phyloP scores from a whole-genome alignment of 306 rosid species.

The Vigna unguiculata region DNA sequence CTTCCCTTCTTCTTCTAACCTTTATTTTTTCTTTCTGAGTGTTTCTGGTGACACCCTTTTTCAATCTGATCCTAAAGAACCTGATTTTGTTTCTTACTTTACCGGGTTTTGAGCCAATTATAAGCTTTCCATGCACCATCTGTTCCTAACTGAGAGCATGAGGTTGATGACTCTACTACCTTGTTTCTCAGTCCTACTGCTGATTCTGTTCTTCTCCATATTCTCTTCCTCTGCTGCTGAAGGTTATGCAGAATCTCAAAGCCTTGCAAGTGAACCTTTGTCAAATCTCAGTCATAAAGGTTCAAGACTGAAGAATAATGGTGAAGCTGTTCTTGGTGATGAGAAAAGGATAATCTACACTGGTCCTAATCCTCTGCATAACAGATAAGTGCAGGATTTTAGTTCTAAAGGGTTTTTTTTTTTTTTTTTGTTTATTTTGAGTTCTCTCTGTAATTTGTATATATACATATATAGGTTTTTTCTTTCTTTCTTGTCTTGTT shows the following conservation, averaged over 20 bases:
- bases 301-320: conserved; percentile 40
- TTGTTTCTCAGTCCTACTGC: conserved; percentile 49
- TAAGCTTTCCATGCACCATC: conserved; percentile 52
- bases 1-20: not conserved
- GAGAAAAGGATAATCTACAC: conserved; percentile 72
- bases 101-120: conserved; percentile 56
- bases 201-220: conserved; percentile 47
- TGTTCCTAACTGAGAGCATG: conserved; percentile 38
- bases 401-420: not conserved
- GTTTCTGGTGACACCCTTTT: conserved; percentile 42
- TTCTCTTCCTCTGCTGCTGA: conserved; percentile 38
- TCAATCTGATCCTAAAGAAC: conserved; percentile 50
- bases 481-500: conserved; percentile 1
- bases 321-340: conserved; percentile 52
- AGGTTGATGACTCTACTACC: conserved; percentile 47
- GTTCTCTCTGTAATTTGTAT: conserved; percentile 12
- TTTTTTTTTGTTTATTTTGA: conserved; percentile 3
- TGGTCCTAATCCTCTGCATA: conserved; percentile 84
- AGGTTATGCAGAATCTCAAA: conserved; percentile 50
- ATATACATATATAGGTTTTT: not conserved
- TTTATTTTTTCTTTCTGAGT: conserved; percentile 7
- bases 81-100: conserved; percentile 37
- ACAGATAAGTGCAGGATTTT: conserved; percentile 55
- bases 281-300: conserved; percentile 33
- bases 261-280: conserved; percentile 45